Evolutionary conservation across 306 rosid species (phyloP).

Genomic region (Quercus suber): DNA sequence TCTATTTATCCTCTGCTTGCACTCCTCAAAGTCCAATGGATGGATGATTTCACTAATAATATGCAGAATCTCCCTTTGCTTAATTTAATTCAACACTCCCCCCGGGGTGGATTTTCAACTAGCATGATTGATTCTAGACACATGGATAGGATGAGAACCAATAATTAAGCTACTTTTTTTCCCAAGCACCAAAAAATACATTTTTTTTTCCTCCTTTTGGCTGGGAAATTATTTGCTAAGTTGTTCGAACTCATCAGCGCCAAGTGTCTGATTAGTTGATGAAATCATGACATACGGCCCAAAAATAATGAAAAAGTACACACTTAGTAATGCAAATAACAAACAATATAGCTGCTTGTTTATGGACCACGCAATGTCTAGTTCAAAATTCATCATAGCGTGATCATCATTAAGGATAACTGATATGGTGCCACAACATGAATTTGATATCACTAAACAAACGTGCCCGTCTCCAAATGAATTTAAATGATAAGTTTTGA

Average conservation of each 20-base stretch:
- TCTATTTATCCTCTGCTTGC: background rate
- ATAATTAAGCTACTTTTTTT: background rate
- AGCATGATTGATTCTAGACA: too few species aligned
- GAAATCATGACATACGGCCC: background rate
- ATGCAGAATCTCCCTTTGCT: background rate
- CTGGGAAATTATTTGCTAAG: background rate
- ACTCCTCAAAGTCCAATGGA: background rate
- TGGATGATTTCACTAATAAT: background rate
- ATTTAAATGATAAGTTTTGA: slow-evolving; percentile 23
- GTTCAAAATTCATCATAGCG: background rate
- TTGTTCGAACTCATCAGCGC: background rate
- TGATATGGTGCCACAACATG: slow-evolving; percentile 18
- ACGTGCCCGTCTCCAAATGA: slow-evolving; percentile 29
- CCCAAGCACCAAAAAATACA: background rate
- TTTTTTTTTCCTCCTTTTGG: background rate
- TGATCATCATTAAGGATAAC: background rate
- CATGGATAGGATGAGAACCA: background rate
- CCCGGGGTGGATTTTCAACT: too few species aligned
- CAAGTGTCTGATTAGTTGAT: background rate
- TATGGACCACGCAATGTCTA: background rate
- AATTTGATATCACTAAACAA: slow-evolving; percentile 19
- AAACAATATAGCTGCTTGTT: background rate
- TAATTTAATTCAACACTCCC: background rate
- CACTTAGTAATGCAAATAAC: background rate
- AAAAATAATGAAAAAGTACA: background rate